Evolutionary conservation across 257 asterid genomes (phyloP).

Genomic region (Penstemon barbatus): DNA sequence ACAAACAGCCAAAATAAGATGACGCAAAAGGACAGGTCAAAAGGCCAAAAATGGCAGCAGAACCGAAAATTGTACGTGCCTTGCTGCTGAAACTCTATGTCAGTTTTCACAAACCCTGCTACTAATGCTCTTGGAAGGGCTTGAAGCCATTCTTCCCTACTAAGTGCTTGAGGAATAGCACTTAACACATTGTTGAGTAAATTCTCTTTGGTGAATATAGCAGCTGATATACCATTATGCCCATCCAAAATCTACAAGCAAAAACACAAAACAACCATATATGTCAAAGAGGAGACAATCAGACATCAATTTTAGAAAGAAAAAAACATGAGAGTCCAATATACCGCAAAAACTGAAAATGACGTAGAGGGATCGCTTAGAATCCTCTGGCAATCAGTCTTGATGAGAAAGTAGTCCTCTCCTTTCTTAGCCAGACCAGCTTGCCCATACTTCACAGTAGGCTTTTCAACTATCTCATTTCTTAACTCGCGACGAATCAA

Average conservation of each 20-base stretch:
- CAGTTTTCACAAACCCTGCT: slow-evolving; percentile 97
- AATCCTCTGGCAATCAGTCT: slow-evolving; percentile 66
- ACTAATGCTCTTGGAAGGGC: slow-evolving; percentile 93
- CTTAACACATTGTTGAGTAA: slow-evolving; percentile 79
- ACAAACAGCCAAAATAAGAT: slow-evolving; percentile 33
- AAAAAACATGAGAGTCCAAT: slow-evolving; percentile 2
- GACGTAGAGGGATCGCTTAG: slow-evolving; percentile 62
- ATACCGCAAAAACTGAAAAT: slow-evolving; percentile 86
- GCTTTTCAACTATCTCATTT: slow-evolving; percentile 71
- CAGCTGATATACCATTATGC: slow-evolving; percentile 96
- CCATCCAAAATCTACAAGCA: slow-evolving; percentile 81
- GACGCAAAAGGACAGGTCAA: slow-evolving; percentile 1
- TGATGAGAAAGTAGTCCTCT: slow-evolving; percentile 79
- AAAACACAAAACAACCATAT: slow-evolving; percentile 20
- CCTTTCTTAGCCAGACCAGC: slow-evolving; percentile 91
- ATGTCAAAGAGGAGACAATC: not conserved
- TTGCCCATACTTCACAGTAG: slow-evolving; percentile 67
- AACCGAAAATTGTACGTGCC: slow-evolving; percentile 37
- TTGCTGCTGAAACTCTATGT: slow-evolving; percentile 88
- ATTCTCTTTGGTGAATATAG: slow-evolving; percentile 89
- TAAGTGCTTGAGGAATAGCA: slow-evolving; percentile 75
- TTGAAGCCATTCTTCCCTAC: slow-evolving; percentile 96
- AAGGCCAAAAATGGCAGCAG: not conserved
- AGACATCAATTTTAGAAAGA: not conserved
- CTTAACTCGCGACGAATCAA: slow-evolving; percentile 84